These are phyloP conservation scores for Ilyonectria mors-panacis DNA, from an alignment of 2,329 filamentous ascomycete species.

Conservation along the genomic window DNA sequence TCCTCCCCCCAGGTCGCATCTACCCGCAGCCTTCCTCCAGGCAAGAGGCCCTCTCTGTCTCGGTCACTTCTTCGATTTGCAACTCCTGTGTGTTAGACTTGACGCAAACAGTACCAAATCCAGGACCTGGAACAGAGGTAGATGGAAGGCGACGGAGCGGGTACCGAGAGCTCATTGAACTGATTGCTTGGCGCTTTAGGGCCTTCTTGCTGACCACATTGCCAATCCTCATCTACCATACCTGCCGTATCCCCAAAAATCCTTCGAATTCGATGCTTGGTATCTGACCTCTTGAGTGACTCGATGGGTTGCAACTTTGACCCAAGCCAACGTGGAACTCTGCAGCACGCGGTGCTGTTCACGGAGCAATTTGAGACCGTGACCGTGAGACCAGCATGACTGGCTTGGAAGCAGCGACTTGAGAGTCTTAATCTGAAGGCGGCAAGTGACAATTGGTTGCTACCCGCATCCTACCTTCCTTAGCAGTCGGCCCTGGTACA, in stretches of 20 bases:
- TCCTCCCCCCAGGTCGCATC: not conserved
- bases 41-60: not conserved
- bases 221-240: not conserved
- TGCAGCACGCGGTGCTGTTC: not conserved
- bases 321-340: not conserved
- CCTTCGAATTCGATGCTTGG: not conserved
- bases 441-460: not conserved
- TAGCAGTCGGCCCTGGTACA: not conserved
- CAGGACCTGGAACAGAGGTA: not conserved
- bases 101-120: not conserved
- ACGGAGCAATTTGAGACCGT: not conserved
- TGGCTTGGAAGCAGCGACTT: not conserved
- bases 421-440: not conserved
- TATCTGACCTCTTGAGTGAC: too few relatives aligned
- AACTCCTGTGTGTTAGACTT: too few relatives aligned
- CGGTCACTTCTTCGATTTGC: too few relatives aligned
- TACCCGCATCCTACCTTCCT: slow-evolving; percentile 26
- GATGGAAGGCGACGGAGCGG: not conserved
- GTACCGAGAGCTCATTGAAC: not conserved
- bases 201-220: not conserved
- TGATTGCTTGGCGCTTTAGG: not conserved
- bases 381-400: not conserved
- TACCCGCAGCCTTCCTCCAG: not conserved
- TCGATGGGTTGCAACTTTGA: not conserved
- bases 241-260: not conserved